phyloP scores from a whole-genome alignment of 805 yeast species.

The Blastobotrys chiropterorum region DNA sequence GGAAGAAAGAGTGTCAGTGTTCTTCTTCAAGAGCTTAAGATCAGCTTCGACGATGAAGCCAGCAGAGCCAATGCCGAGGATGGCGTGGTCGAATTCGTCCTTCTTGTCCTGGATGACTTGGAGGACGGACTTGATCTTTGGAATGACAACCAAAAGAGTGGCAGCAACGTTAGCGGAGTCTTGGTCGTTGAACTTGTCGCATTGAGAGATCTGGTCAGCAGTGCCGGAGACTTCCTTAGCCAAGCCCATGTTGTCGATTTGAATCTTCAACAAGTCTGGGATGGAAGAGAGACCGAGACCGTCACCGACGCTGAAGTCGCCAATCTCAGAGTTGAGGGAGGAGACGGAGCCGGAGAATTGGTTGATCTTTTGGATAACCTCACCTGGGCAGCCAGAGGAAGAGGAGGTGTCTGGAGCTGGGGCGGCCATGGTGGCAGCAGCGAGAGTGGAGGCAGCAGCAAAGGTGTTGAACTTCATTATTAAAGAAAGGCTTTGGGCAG shows the following conservation, averaged over 20 bases:
- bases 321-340: too few species aligned
- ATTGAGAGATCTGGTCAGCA: neutral
- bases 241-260: neutral
- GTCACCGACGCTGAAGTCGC: too few species aligned
- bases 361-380: too few species aligned
- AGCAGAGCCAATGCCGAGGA: conserved; percentile 1
- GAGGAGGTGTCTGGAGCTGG: too few species aligned
- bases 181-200: neutral
- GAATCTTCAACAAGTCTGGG: neutral
- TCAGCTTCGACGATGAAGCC: conserved; percentile 3
- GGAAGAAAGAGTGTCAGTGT: conserved; percentile 1
- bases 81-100: conserved; percentile 1
- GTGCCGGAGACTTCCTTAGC: neutral
- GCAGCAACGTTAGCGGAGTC: conserved; percentile 2
- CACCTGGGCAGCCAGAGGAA: too few species aligned
- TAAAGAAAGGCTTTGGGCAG: too few species aligned
- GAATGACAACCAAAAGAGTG: neutral
- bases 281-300: conserved; percentile 1
- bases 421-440: too few species aligned
- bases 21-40: neutral
- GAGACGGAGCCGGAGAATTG: too few species aligned
- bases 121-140: neutral
- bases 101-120: neutral
- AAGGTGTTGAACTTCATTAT: too few species aligned
- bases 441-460: too few species aligned